A percentile compares a stretch with the other conserved stretches of the same genome.
Conservation (phyloP, 176 grass and related monocot species). For the Ananas comosus region DNA sequence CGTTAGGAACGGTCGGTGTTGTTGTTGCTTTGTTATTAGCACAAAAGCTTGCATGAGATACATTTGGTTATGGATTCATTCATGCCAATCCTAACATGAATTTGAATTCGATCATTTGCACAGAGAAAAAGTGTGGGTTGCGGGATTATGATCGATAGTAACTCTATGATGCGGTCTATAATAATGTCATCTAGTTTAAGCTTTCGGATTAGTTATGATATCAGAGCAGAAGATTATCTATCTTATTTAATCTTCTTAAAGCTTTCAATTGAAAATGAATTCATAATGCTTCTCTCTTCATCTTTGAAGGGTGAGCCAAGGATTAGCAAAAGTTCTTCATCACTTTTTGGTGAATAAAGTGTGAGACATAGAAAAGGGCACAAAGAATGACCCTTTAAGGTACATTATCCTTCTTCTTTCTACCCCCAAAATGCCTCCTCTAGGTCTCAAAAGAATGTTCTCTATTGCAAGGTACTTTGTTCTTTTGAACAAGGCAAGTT, state of each 20-base stretch:
- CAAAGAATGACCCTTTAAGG: not conserved
- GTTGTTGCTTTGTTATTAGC: no score
- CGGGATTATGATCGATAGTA: no score
- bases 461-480: constrained; percentile 1
- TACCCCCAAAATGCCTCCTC: not conserved
- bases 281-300: not conserved
- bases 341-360: constrained; percentile 1
- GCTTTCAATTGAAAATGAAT: not conserved
- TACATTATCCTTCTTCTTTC: constrained; percentile 7
- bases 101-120: no score
- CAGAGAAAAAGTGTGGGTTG: no score
- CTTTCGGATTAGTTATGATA: no score
- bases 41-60: no score
- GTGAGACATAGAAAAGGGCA: not conserved
- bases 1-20: no score
- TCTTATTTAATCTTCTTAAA: not conserved
- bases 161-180: no score
- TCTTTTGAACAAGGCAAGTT: constrained; percentile 4
- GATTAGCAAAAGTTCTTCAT: not conserved
- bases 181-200: no score
- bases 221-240: not conserved
- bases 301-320: not conserved
- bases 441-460: not conserved
- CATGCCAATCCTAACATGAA: no score
- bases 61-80: no score